Base-by-base conservation (phyloP, 768 basidiomycete species). In the Leccinellum rugosiceps region DNA sequence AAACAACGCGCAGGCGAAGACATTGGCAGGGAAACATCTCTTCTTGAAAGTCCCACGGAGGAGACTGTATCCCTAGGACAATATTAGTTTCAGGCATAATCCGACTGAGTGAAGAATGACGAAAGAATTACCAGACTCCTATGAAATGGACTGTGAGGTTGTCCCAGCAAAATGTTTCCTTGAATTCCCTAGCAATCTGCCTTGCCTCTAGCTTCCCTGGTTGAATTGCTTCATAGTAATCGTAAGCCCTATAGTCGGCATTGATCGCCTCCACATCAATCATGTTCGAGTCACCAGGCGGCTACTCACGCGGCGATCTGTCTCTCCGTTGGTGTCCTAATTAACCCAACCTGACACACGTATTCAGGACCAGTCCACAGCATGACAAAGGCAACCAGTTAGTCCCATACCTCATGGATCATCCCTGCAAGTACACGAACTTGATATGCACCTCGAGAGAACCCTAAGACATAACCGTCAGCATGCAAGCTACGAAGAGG, bases 21-120 rank as follows among this genome's bases (percentile, higher is more conserved):
- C 65, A 84, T 85, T 0, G 84, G 83, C 2, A 84, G 72, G 4
- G 60, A 63, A 3, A 78, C 71, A 41, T 74, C 75, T 2, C 78
- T 50, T 48, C 52, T 78, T 50, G 83, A 71, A 41, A 82, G 32
- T 10, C 83, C 83, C n/a, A 86, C 83, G 1, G 83, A 85, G 34
- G 79, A 77, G 5, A 87, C 84, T 2, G 84, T 86, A 60, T 87
- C 84, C 82, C 83, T 49, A 17, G 31, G 23, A 6, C 6, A 56
- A 6, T 8, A 23, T n/a, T n/a, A 62, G 17, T 60, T 21, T 15
- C 3, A 13, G 17, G 14, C 38, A 28, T 32, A 15, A 31, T 23
- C 9, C 3, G 41, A 31, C n/a, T 23, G 38, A 8, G 7, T 25
- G 15, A 51, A 61, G 10, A 30, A 25, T 4, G 38, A n/a, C 15